Conservation (phyloP, 768 basidiomycete species). For the Agrocybe chaxingu region DNA sequence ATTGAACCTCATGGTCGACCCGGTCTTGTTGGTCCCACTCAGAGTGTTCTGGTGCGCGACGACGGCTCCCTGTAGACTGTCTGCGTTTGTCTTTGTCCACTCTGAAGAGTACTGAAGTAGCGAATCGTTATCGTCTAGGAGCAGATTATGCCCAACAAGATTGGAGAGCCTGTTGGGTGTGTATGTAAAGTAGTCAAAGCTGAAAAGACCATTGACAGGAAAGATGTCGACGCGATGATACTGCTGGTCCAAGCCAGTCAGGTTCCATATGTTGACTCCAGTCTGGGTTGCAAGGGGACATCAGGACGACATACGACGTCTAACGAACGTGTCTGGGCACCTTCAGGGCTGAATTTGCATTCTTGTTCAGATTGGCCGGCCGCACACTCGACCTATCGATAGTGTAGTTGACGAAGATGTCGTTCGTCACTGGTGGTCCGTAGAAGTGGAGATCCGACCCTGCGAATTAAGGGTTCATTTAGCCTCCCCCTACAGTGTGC, state of each 20-base stretch:
- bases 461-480: neutral
- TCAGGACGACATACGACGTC: no score
- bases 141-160: neutral
- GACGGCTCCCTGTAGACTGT: neutral
- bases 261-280: slow-evolving; percentile 9
- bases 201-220: slow-evolving; percentile 4
- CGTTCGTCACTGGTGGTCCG: slow-evolving; percentile 3
- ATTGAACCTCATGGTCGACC: slow-evolving; percentile 7
- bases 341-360: neutral
- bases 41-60: slow-evolving; percentile 6
- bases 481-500: no score
- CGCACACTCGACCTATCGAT: slow-evolving; percentile 10
- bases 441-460: slow-evolving; percentile 11
- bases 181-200: slow-evolving; percentile 6
- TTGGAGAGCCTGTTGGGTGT: slow-evolving; percentile 5
- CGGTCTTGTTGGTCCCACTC: slow-evolving; percentile 2
- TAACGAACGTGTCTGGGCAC: neutral
- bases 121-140: slow-evolving; percentile 10
- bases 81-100: slow-evolving; percentile 8
- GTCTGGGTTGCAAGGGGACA: neutral
- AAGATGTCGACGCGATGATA: slow-evolving; percentile 7
- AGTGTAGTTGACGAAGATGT: slow-evolving; percentile 6
- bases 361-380: slow-evolving; percentile 1
- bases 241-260: slow-evolving; percentile 1
- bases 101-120: slow-evolving; percentile 6